phyloP scores from a whole-genome alignment of 2,329 filamentous ascomycete species.

The Trichoderma sp. region DNA sequence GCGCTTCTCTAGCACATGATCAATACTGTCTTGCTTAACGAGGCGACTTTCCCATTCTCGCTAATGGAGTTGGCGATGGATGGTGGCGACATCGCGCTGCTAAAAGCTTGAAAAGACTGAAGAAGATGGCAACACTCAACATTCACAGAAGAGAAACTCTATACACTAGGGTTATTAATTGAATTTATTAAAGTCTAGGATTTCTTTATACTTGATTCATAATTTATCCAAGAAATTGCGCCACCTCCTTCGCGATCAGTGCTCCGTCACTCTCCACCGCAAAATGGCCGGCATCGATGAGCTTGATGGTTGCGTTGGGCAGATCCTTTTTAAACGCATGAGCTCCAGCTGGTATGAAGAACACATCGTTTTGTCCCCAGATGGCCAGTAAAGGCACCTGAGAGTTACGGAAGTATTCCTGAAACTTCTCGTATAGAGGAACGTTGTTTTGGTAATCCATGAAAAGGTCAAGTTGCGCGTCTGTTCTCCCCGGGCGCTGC shows the following conservation, averaged over 20 bases:
- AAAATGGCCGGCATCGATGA: constrained; percentile 14
- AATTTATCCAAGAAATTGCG: not conserved
- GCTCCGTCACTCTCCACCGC: constrained; percentile 8
- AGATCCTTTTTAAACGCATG: constrained; percentile 2
- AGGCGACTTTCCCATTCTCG: not conserved
- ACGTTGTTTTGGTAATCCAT: constrained; percentile 17
- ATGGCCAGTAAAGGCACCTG: constrained; percentile 2
- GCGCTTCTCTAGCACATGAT: not conserved
- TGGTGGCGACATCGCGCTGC: not conserved
- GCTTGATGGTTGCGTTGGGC: constrained; percentile 1
- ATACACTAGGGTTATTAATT: not conserved
- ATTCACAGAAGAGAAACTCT: not conserved
- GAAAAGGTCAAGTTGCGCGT: constrained; percentile 16
- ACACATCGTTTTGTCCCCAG: constrained; percentile 15
- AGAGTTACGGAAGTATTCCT: constrained; percentile 5
- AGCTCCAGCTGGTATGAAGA: constrained; percentile 2
- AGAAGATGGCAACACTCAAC: not conserved
- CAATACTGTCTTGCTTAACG: not conserved
- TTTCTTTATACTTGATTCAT: not conserved
- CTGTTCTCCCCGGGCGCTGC: constrained; percentile 13
- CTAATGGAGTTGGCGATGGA: not conserved
- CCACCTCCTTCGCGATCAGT: not conserved
- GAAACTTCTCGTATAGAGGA: constrained; percentile 9
- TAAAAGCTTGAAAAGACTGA: not conserved
- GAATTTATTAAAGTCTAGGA: not conserved